Evolutionary conservation across 2,329 filamentous ascomycete species (phyloP).

Genomic region (Sphaerostilbella broomeana): DNA sequence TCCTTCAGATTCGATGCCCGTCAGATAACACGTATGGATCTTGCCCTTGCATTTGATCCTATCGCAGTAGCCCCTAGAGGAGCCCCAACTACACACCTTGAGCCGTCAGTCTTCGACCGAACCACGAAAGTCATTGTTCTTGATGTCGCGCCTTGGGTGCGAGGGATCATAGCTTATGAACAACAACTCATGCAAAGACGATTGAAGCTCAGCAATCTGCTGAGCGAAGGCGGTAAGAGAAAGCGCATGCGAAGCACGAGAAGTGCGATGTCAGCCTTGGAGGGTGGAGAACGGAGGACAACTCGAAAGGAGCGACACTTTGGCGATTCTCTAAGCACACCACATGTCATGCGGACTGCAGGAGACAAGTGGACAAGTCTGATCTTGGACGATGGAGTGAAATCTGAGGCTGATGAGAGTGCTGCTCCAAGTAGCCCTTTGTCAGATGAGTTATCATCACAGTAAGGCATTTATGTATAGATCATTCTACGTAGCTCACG

Average conservation of each 20-base stretch:
- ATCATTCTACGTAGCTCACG: too few relatives aligned
- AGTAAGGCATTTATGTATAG: not conserved
- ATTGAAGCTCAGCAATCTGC: slow-evolving; percentile 52
- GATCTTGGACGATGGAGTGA: slow-evolving; percentile 16
- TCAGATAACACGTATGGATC: slow-evolving; percentile 42
- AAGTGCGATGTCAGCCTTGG: slow-evolving; percentile 67
- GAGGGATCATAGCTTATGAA: slow-evolving; percentile 75
- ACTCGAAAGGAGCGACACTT: slow-evolving; percentile 72
- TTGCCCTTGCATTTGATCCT: slow-evolving; percentile 54
- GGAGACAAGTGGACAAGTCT: slow-evolving; percentile 34
- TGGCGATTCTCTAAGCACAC: slow-evolving; percentile 50
- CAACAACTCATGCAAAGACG: slow-evolving; percentile 62
- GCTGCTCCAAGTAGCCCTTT: slow-evolving; percentile 8
- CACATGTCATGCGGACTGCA: slow-evolving; percentile 60
- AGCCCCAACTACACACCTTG: slow-evolving; percentile 37
- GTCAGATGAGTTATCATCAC: slow-evolving; percentile 9
- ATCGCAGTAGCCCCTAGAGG: slow-evolving; percentile 47
- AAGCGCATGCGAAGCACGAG: slow-evolving; percentile 63
- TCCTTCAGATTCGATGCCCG: slow-evolving; percentile 26
- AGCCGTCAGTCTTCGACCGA: slow-evolving; percentile 71
- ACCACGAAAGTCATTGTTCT: slow-evolving; percentile 57
- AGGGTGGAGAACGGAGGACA: slow-evolving; percentile 61
- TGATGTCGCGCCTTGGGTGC: slow-evolving; percentile 87
- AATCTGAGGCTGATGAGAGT: slow-evolving; percentile 12
- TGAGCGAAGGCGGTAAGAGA: slow-evolving; percentile 49